A percentile compares a stretch with the other conserved stretches of the same genome.
phyloP scores from a whole-genome alignment of 805 yeast genomes.

The Cyberlindnera xylosilytica region DNA sequence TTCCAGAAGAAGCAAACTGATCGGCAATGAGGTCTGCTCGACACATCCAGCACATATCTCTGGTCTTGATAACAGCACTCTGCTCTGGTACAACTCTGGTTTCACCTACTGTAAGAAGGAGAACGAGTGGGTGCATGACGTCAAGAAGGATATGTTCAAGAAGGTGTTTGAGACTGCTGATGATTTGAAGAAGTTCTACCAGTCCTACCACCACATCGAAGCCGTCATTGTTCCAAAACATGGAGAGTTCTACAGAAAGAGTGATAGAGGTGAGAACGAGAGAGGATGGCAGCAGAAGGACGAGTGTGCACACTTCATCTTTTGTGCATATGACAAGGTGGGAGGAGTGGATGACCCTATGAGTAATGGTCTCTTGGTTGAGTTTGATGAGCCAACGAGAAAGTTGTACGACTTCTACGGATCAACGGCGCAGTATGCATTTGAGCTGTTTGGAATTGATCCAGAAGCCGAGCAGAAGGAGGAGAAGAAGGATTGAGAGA shows the following conservation, averaged over 20 bases:
- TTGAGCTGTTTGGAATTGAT: slow-evolving; percentile 8
- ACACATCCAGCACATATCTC: slow-evolving; percentile 59
- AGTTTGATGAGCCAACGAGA: slow-evolving; percentile 17
- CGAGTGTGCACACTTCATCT: slow-evolving; percentile 46
- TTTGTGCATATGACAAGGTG: slow-evolving; percentile 57
- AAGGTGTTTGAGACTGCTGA: slow-evolving; percentile 12
- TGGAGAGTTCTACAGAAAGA: slow-evolving; percentile 30
- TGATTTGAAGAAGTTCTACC: slow-evolving; percentile 33
- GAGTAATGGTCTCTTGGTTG: slow-evolving; percentile 21
- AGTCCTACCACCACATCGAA: slow-evolving; percentile 37
- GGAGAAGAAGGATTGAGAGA: too few species aligned
- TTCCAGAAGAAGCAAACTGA: slow-evolving; percentile 17
- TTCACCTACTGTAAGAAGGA: slow-evolving; percentile 43
- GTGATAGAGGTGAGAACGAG: slow-evolving; percentile 41
- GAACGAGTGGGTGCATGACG: slow-evolving; percentile 31
- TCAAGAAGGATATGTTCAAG: slow-evolving; percentile 23
- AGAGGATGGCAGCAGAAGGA: slow-evolving; percentile 45
- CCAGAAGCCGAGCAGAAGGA: too few species aligned
- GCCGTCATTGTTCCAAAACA: slow-evolving; percentile 50
- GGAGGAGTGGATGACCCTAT: slow-evolving; percentile 33
- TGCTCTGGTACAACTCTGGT: slow-evolving; percentile 63
- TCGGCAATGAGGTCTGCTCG: slow-evolving; percentile 46
- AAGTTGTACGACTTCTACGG: slow-evolving; percentile 34
- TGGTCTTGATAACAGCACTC: slow-evolving; percentile 42
- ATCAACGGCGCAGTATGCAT: slow-evolving; percentile 14